phyloP scores from a whole-genome alignment of 2,329 filamentous ascomycete species.

The Xylariaceae sp. region DNA sequence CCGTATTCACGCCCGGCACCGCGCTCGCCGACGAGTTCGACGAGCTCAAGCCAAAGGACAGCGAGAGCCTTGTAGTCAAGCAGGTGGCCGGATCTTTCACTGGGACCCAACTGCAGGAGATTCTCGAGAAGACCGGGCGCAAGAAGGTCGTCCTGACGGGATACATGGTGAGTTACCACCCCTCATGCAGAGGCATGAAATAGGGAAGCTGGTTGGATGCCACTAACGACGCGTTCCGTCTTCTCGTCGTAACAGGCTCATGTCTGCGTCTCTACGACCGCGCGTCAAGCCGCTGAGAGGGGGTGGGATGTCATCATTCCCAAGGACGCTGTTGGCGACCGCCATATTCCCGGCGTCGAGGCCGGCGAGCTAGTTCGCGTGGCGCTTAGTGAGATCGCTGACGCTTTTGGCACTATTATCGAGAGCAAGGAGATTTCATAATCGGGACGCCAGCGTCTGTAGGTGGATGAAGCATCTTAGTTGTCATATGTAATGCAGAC shows the following conservation, averaged over 20 bases:
- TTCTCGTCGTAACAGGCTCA: slow-evolving; percentile 5
- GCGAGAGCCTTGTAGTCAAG: slow-evolving; percentile 16
- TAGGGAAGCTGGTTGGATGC: no score
- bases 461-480: no score
- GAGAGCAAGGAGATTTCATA: slow-evolving; percentile 18
- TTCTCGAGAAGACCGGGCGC: slow-evolving; percentile 13
- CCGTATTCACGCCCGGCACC: slow-evolving; percentile 20
- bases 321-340: slow-evolving; percentile 20
- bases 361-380: slow-evolving; percentile 18
- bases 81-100: slow-evolving; percentile 14
- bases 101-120: slow-evolving; percentile 17
- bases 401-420: slow-evolving; percentile 18
- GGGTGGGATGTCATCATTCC: slow-evolving; percentile 20
- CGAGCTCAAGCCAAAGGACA: slow-evolving; percentile 4
- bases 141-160: slow-evolving; percentile 23
- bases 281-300: slow-evolving; percentile 18
- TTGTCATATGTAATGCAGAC: no score
- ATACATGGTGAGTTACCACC: slow-evolving; percentile 21
- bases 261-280: slow-evolving; percentile 22
- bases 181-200: no score
- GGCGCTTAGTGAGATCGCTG: slow-evolving; percentile 19
- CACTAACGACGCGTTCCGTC: background rate
- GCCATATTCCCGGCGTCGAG: slow-evolving; percentile 19
- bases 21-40: slow-evolving; percentile 20
- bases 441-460: no score